Base-by-base conservation (phyloP, 352 stramenopile species). In the Peronospora farinosa region DNA sequence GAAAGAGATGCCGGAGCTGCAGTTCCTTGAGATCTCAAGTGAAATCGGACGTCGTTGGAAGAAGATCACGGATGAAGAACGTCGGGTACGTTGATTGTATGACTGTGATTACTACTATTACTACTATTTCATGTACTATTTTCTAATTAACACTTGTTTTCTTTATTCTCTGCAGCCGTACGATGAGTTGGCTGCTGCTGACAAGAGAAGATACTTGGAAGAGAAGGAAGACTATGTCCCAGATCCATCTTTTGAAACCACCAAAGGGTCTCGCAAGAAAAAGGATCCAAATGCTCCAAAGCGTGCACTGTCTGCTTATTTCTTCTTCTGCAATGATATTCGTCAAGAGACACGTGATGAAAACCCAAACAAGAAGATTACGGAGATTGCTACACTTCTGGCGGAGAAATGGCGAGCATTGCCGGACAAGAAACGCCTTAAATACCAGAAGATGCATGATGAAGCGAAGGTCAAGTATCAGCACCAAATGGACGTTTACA, bases 301-400 rank as follows among this genome's bases (percentile, higher is more conserved):
- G 83, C 84, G 89, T 48, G 87, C 92, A 60, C 81, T 96, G 61
- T 97, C 86, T 16, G 86, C 94, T 0, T 98, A 97, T 67, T 88
- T 98, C 31, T 91, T 98, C 59, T 98, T 97, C 63, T 96, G 91
- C 57, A 97, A 97, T 59, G 88, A 95, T 38, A 95, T 96, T 61
- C 82, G 90, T 55, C 74, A 88, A 39, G 61, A 78, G 27, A 92
- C 96, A 60, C 90, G 92, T 38, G 71, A 88, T 10, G 87, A 96
- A 60, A 97, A 98, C 74, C 92, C 92, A 25, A 86, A 84, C 71
- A 96, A 96, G 74, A 95, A 89, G 48, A 96, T 97, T 58, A 96
- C 86, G 54, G 92, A 97, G 60, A 86, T 97, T 57, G 86, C 80
- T 4, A 78, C 23, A 17, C 40, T 46, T 23, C 35, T 94, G 16